Percentiles rank a stretch among this genome's conserved stretches.
Conservation (phyloP, 495 filamentous ascomycete species). For the Penicillium bialowiezense region DNA sequence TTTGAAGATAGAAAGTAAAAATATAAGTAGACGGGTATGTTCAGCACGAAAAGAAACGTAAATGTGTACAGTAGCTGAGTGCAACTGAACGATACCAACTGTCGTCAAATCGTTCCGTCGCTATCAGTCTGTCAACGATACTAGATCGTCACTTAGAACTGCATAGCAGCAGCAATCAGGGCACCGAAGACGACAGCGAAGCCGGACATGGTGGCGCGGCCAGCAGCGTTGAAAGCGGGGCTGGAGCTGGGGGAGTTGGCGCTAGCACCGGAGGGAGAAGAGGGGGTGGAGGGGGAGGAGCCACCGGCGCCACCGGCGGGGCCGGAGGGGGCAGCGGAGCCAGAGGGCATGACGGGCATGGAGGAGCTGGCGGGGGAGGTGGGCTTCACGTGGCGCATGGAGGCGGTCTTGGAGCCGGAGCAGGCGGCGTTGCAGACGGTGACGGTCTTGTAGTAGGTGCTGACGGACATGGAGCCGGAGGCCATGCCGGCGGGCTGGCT, state of each 20-base stretch:
- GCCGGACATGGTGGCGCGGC: conserved; percentile 26
- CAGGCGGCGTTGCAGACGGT: conserved; percentile 10
- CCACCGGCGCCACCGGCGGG: background rate
- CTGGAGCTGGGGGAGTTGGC: conserved; percentile 8
- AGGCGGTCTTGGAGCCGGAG: conserved; percentile 7
- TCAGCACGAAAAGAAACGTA: conserved; percentile 5
- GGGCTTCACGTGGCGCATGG: conserved; percentile 8
- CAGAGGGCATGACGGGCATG: background rate
- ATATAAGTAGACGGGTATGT: conserved; percentile 6
- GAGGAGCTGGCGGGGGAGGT: conserved; percentile 5
- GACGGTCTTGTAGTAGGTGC: conserved; percentile 1
- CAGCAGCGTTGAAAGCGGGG: conserved; percentile 27
- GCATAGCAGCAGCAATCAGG: conserved; percentile 19
- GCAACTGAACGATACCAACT: background rate
- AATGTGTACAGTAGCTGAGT: conserved; percentile 6
- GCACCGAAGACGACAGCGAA: conserved; percentile 23
- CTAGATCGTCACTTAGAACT: conserved; percentile 16
- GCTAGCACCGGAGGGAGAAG: conserved; percentile 6
- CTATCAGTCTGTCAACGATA: background rate
- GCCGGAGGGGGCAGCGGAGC: background rate
- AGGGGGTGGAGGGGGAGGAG: conserved; percentile 1
- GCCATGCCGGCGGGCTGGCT: background rate
- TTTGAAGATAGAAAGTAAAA: conserved; percentile 13
- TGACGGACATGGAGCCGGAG: conserved; percentile 1
- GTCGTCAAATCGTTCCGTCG: background rate